These are phyloP conservation scores for Kodamaea jinghongensis DNA, from an alignment of 805 yeast genomes.

Conservation along the genomic window DNA sequence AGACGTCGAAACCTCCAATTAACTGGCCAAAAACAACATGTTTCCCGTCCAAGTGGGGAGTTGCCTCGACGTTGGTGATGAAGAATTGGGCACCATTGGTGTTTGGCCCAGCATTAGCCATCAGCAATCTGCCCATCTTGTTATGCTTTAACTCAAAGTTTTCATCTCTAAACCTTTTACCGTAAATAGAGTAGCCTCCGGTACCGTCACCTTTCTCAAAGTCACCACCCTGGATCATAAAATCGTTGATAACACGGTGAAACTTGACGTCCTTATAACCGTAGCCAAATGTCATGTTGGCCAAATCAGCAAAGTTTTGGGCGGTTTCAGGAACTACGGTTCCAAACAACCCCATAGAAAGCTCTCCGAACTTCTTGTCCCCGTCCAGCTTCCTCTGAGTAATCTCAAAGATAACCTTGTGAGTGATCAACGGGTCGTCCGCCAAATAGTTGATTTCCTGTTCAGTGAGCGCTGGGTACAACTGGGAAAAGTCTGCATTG, in stretches of 20 bases:
- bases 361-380: conserved; percentile 33
- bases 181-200: conserved; percentile 18
- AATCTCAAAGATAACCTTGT: conserved; percentile 42
- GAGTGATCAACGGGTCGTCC: conserved; percentile 51
- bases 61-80: conserved; percentile 17
- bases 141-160: conserved; percentile 22
- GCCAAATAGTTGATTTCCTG: conserved; percentile 20
- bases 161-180: conserved; percentile 18
- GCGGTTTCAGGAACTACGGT: conserved; percentile 54
- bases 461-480: conserved; percentile 12
- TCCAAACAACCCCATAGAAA: conserved; percentile 65
- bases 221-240: conserved; percentile 42
- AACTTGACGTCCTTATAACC: conserved; percentile 22
- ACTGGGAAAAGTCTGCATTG: conserved; percentile 1
- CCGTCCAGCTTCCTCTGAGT: conserved; percentile 22
- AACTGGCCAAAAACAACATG: conserved; percentile 30
- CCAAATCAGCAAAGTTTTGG: conserved; percentile 30
- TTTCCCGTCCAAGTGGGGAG: conserved; percentile 18
- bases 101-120: conserved; percentile 25
- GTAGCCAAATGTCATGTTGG: conserved; percentile 27
- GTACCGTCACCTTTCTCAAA: conserved; percentile 18
- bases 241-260: conserved; percentile 36
- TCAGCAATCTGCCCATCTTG: conserved; percentile 23
- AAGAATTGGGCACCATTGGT: conserved; percentile 26
- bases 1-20: conserved; percentile 21